Base-by-base conservation (phyloP, 1,284 basidiomycete species). In the Thelephora terrestris region DNA sequence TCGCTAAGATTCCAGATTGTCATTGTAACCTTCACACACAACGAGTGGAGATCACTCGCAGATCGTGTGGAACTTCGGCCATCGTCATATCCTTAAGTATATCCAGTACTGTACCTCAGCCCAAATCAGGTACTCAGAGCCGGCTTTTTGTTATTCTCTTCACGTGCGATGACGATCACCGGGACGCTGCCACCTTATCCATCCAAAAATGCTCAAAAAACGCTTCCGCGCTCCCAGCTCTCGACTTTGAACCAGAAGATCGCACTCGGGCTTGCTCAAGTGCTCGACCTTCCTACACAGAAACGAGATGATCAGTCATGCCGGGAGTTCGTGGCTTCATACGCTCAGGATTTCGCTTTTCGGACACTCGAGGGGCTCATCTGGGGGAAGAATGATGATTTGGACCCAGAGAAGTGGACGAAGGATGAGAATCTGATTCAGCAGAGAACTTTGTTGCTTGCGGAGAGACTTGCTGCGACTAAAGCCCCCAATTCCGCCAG, bases 391-490 rank as follows among this genome's bases (percentile, higher is more conserved):
- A 55, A 56, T 2, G 48, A 55, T 57, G 16, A 48, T 50, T 35
- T 38, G 53, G 32, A 54, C 34, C 14, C 53, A 27, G 38, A 47
- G 7, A 47, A 49, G 35, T 52, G 60, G 10, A 64, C 66, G 2
- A 61, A 62, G 34, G 57, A 66, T 16, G 75, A 79, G 45, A 66
- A 64, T 39, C 54, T 63, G 5, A 75, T 85, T 46, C 69, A 67
- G n/a, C 71, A 71, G 45, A 64, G 67, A n/a, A 68, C 71, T 0
- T 64, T 86, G n/a, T 55, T 71, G 6, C 71, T 86, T 4, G 74
- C 79, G 1, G 75, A 79, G 54, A 74, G 70, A 42, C 57, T 79
- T 10, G 72, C 71, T 2, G 57, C 57, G 5, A 62, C 67, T 12
- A 42, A 25, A 21, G 25, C 10, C 4, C 9, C 29, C 6, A 21